A percentile compares a stretch with the other conserved stretches of the same genome.
phyloP scores from a whole-genome alignment of 257 asterid genomes.

The Mentha longifolia region DNA sequence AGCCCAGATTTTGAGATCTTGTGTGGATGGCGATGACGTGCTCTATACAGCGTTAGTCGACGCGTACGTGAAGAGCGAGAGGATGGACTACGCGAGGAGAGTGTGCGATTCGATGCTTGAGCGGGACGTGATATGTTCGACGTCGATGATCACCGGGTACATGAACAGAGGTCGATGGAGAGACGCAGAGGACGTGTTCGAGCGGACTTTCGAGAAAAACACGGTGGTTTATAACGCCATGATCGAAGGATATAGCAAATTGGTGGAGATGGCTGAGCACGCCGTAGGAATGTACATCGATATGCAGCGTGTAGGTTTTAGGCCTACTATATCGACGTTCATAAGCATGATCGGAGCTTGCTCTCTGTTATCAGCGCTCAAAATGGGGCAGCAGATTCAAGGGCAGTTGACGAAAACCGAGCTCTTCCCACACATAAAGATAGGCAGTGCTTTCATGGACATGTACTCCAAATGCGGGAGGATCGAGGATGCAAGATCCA shows the following conservation, averaged over 20 bases:
- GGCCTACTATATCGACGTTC: conserved; percentile 71
- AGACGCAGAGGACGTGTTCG: conserved; percentile 79
- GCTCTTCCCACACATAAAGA: conserved; percentile 50
- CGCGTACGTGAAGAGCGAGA: conserved; percentile 68
- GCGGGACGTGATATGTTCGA: conserved; percentile 70
- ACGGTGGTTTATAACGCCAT: conserved; percentile 88
- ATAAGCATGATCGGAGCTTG: conserved; percentile 94
- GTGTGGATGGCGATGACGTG: conserved; percentile 65
- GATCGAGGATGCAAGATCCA: conserved; percentile 66
- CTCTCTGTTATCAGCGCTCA: conserved; percentile 71
- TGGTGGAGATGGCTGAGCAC: conserved; percentile 65
- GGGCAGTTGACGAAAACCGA: conserved; percentile 66
- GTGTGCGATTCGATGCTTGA: conserved; percentile 81
- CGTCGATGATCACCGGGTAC: conserved; percentile 90
- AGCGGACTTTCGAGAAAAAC: conserved; percentile 62
- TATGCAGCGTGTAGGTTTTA: conserved; percentile 63
- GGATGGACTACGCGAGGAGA: conserved; percentile 63
- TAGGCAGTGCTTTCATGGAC: conserved; percentile 87
- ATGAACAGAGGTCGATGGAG: conserved; percentile 59
- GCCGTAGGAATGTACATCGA: conserved; percentile 61
- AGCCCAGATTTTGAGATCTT: conserved; percentile 58
- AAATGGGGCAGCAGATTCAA: conserved; percentile 81
- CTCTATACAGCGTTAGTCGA: conserved; percentile 77
- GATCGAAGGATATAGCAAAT: conserved; percentile 94
- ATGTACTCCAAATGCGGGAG: conserved; percentile 89